These are phyloP conservation scores for Bocquillonia castaneifolia DNA, from an alignment of 441 rosid species.

Conservation along the genomic window DNA sequence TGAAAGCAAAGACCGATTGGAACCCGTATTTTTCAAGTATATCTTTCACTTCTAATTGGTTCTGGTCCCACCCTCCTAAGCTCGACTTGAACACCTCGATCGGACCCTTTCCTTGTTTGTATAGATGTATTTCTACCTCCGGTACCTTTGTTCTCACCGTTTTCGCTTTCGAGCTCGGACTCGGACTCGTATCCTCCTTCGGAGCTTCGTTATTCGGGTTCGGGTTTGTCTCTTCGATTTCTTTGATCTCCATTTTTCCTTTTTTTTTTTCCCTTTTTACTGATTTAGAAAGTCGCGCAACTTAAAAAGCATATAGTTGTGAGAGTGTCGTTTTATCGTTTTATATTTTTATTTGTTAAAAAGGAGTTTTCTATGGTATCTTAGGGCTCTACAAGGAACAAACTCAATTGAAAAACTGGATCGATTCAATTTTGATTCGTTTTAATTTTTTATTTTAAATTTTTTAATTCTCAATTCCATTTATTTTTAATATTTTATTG, in stretches of 20 bases:
- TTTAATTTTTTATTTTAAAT: too few relatives aligned
- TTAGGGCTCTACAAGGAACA: too few relatives aligned
- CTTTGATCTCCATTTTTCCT: conserved; percentile 39
- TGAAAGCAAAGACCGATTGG: conserved; percentile 71
- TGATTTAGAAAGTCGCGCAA: too few relatives aligned
- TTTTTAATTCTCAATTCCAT: too few relatives aligned
- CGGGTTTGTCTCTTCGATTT: conserved; percentile 45
- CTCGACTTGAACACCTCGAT: conserved; percentile 65
- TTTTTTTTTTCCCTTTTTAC: too few relatives aligned
- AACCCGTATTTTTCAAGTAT: conserved; percentile 66
- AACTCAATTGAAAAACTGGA: too few relatives aligned
- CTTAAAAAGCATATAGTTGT: too few relatives aligned
- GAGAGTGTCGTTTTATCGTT: too few relatives aligned
- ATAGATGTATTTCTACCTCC: conserved; percentile 73
- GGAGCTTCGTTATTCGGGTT: not conserved
- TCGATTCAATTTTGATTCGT: too few relatives aligned
- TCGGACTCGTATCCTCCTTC: conserved; percentile 14
- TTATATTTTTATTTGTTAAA: too few relatives aligned
- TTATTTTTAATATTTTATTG: too few relatives aligned
- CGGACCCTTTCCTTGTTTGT: conserved; percentile 72
- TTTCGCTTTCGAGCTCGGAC: conserved; percentile 17
- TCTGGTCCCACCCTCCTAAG: conserved; percentile 78
- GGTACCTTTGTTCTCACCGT: conserved; percentile 49
- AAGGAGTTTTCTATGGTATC: too few relatives aligned
- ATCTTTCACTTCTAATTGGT: conserved; percentile 77